A percentile compares a stretch with the other conserved stretches of the same genome.
Evolutionary conservation across 805 yeast genomes (phyloP).

Genomic region (Candida maltosa): DNA sequence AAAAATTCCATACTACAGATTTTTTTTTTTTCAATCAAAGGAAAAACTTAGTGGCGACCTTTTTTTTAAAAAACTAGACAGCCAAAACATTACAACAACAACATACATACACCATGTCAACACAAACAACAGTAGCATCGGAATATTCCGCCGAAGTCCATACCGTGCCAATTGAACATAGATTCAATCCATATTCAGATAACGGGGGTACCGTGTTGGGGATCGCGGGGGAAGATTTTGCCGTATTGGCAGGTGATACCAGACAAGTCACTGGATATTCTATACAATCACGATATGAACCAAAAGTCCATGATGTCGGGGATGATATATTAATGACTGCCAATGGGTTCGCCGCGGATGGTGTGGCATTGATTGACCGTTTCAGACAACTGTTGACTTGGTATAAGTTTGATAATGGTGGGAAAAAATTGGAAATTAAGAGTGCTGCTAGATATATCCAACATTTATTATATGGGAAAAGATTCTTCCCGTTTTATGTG

Average conservation of each 20-base stretch:
- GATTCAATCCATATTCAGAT: slow-evolving; percentile 89
- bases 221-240: slow-evolving; percentile 96
- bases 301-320: slow-evolving; percentile 85
- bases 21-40: background rate
- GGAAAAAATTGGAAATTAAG: slow-evolving; percentile 61
- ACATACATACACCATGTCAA: slow-evolving; percentile 8
- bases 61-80: background rate
- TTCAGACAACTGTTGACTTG: slow-evolving; percentile 73
- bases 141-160: slow-evolving; percentile 59
- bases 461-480: slow-evolving; percentile 84
- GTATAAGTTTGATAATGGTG: slow-evolving; percentile 85
- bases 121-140: slow-evolving; percentile 51
- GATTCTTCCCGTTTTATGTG: slow-evolving; percentile 96
- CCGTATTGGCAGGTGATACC: slow-evolving; percentile 97
- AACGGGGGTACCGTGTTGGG: slow-evolving; percentile 97
- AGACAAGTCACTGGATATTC: slow-evolving; percentile 92
- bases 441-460: slow-evolving; percentile 90
- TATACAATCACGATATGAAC: slow-evolving; percentile 89
- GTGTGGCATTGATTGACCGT: slow-evolving; percentile 74
- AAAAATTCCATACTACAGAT: background rate
- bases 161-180: slow-evolving; percentile 76
- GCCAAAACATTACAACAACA: no score
- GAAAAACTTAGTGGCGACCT: slow-evolving; percentile 10
- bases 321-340: slow-evolving; percentile 86
- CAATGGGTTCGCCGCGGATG: slow-evolving; percentile 96